Percentiles rank a stretch among this genome's conserved stretches.
Conservation (phyloP, 768 basidiomycete species). For the Plicaturopsis crispa region DNA sequence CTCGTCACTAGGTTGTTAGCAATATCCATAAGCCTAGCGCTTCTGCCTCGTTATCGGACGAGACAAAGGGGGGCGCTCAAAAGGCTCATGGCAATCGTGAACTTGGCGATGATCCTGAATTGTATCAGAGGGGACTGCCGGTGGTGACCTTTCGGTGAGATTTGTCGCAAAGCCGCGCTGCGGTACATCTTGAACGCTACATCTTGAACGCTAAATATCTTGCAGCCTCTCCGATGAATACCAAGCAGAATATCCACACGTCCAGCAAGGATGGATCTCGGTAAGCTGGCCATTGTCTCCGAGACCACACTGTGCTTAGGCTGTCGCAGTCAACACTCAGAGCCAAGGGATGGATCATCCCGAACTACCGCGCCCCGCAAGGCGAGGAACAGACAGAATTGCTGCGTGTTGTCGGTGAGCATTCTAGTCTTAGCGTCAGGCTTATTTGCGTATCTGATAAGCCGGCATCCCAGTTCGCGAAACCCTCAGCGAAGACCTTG, state of each 20-base stretch:
- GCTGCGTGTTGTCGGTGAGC: slow-evolving; percentile 46
- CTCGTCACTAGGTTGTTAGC: slow-evolving; percentile 29
- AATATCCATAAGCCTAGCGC: slow-evolving; percentile 39
- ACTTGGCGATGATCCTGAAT: slow-evolving; percentile 29
- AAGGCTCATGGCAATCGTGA: no score
- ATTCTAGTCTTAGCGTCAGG: slow-evolving; percentile 9
- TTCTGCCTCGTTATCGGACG: slow-evolving; percentile 10
- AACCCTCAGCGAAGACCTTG: slow-evolving; percentile 44
- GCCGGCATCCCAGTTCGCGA: slow-evolving; percentile 40
- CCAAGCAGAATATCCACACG: slow-evolving; percentile 39
- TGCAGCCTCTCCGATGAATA: slow-evolving; percentile 43
- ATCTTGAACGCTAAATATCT: slow-evolving; percentile 8
- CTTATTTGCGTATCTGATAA: slow-evolving; percentile 18
- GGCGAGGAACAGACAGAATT: slow-evolving; percentile 47
- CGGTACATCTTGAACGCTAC: slow-evolving; percentile 8
- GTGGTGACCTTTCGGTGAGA: slow-evolving; percentile 50
- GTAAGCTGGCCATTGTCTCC: no score
- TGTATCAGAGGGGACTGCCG: slow-evolving; percentile 46
- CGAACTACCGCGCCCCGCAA: slow-evolving; percentile 49
- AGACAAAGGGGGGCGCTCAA: slow-evolving; percentile 25
- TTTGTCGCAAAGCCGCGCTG: slow-evolving; percentile 1
- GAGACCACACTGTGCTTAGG: no score
- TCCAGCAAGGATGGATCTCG: slow-evolving; percentile 48
- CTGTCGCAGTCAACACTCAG: slow-evolving; percentile 30
- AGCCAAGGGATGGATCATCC: slow-evolving; percentile 55